Evolutionary conservation across 2,329 filamentous ascomycete species (phyloP).

Genomic region (Chalara sp.): DNA sequence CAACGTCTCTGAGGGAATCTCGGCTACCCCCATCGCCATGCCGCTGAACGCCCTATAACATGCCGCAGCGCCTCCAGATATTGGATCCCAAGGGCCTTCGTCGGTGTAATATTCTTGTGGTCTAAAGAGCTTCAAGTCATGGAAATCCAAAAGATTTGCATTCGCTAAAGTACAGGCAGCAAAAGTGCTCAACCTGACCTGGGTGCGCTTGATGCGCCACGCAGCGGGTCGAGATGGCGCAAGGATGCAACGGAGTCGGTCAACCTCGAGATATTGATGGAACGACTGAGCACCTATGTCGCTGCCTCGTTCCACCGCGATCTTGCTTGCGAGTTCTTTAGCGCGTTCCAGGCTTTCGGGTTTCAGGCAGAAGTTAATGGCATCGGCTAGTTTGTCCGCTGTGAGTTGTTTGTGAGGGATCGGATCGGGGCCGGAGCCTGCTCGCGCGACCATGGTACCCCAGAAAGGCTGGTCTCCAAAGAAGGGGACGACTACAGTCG

Average conservation of each 20-base stretch:
- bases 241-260: slow-evolving; percentile 59
- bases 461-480: slow-evolving; percentile 75
- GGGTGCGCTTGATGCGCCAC: slow-evolving; percentile 59
- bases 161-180: slow-evolving; percentile 48
- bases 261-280: slow-evolving; percentile 57
- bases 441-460: slow-evolving; percentile 65
- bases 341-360: slow-evolving; percentile 54
- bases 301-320: slow-evolving; percentile 56
- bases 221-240: slow-evolving; percentile 59
- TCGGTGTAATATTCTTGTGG: neutral
- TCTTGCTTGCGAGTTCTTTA: slow-evolving; percentile 42
- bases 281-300: slow-evolving; percentile 47
- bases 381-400: slow-evolving; percentile 57
- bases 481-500: slow-evolving; percentile 69
- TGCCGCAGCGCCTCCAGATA: neutral
- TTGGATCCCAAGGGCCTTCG: neutral
- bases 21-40: neutral
- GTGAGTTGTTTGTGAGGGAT: slow-evolving; percentile 63
- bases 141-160: neutral
- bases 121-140: neutral
- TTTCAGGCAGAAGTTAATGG: slow-evolving; percentile 51
- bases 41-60: neutral
- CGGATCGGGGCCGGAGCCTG: slow-evolving; percentile 63
- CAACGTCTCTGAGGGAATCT: neutral
- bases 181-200: slow-evolving; percentile 60